Evolutionary conservation across 2,329 filamentous ascomycete species (phyloP).

Genomic region (Claviceps sp.): DNA sequence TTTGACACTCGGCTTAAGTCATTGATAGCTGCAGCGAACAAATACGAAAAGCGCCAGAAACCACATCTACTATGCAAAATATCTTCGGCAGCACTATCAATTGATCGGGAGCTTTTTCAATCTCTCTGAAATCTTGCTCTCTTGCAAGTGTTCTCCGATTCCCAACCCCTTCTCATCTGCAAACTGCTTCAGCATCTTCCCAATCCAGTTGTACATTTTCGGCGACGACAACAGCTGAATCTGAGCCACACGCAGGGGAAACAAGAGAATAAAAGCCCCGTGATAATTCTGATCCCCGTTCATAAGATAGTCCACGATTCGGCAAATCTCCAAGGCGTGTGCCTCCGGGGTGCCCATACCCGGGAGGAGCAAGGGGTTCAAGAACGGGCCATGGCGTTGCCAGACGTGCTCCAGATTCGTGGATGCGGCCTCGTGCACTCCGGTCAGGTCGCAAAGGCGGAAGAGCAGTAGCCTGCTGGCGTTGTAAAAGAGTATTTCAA

Average conservation of each 20-base stretch:
- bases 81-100: not conserved
- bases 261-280: constrained; percentile 4
- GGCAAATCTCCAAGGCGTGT: constrained; percentile 5
- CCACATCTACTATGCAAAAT: not conserved
- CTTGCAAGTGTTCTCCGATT: constrained; percentile 2
- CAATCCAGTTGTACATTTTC: constrained; percentile 3
- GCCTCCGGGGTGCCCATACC: constrained; percentile 1
- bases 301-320: constrained; percentile 6
- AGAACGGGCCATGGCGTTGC: constrained; percentile 3
- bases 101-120: not conserved
- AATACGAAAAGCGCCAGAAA: not conserved
- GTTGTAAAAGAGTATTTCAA: constrained; percentile 5
- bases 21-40: not conserved
- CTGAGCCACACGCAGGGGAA: constrained; percentile 3
- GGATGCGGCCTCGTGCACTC: constrained; percentile 1
- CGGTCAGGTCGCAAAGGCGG: not conserved
- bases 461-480: constrained; percentile 3
- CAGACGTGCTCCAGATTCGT: constrained; percentile 1
- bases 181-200: constrained; percentile 4
- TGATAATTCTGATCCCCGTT: constrained; percentile 5
- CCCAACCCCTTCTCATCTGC: constrained; percentile 2
- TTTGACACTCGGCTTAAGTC: not conserved
- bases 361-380: constrained; percentile 3
- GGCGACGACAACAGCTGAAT: constrained; percentile 1
- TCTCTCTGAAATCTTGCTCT: not conserved